Evolutionary conservation across 1,139 yeast species (phyloP), one percentile per base, ranked within the genome.

Genomic region (Debaryomyces sp.): DNA sequence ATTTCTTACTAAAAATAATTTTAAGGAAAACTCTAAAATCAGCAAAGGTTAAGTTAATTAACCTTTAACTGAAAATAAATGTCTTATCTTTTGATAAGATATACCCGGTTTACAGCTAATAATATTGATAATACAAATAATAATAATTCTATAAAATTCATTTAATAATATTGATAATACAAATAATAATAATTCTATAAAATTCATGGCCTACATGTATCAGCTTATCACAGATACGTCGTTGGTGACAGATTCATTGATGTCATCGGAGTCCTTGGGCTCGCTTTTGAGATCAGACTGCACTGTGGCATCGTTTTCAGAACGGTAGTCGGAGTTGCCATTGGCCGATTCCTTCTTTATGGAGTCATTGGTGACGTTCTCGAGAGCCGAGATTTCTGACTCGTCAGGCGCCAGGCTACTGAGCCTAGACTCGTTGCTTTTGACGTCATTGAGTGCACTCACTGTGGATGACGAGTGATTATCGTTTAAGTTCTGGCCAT

Each of bases 351-450:
- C 47, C n/a, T 34, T 32, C 17, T 45, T 44, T 13, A 37, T 23
- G 26, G 36, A 26, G 24, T 44, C 46, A 29, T 23, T 30, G 33
- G 47, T 44, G 41, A 39, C 49, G 38, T 43, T 49, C 41, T 47
- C 54, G 23, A 51, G 38, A 18, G 52, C 66, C 8, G 73, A 68
- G 4, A 68, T 61, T 48, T 71, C 77, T 4, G 73, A 65, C 43
- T 72, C 77, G 47, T 71, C 74, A 5, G 58, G 59, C 0, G 38
- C 38, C 38, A 35, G 38, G 21, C 38, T 35, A 18, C 38, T 35
- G 21, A 21, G 38, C 7, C 38, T 35, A 15, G 62, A 56, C 46
- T 51, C 57, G 50, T 54, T 59, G 48, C 56, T 54, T 18, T 22
- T 29, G 26, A 29, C 17, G 17, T 23, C 36, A 1, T 13, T 22